A percentile compares a stretch with the other conserved stretches of the same genome.
Evolutionary conservation across 1,284 basidiomycete species (phyloP).

Genomic region (Ganoderma sp.): DNA sequence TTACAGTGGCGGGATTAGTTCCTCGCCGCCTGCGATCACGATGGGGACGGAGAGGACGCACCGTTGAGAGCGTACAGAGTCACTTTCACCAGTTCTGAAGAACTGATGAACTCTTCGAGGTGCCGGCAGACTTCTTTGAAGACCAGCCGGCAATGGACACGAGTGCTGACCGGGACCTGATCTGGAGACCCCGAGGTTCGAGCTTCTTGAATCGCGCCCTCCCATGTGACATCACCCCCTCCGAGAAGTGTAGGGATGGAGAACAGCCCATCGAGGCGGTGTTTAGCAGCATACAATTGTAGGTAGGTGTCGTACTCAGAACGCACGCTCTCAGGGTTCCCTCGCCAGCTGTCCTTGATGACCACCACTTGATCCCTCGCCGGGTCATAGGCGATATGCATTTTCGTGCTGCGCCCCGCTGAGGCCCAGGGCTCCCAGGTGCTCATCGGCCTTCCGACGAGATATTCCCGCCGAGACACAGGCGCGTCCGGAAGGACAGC

Average conservation of each 20-base stretch:
- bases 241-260: neutral
- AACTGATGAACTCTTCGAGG: neutral
- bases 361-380: neutral
- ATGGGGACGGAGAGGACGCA: too few species aligned
- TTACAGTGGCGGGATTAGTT: too few species aligned
- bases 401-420: neutral
- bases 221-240: neutral
- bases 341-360: constrained; percentile 16
- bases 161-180: too few species aligned
- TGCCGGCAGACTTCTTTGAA: constrained; percentile 2
- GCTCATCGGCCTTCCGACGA: constrained; percentile 5
- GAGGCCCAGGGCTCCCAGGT: too few species aligned
- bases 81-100: neutral
- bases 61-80: neutral
- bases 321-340: neutral
- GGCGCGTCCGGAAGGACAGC: neutral
- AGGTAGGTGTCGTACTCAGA: constrained; percentile 8
- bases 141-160: neutral
- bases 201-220: neutral
- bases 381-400: constrained; percentile 4
- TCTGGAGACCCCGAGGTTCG: neutral
- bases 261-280: neutral
- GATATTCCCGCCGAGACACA: neutral
- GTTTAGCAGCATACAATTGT: neutral
- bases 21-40: too few species aligned